A percentile compares a stretch with the other conserved stretches of the same genome.
These are phyloP conservation scores for Paraurostyla sp. DNA, from an alignment of 73 alveolate species.

Conservation along the genomic window DNA sequence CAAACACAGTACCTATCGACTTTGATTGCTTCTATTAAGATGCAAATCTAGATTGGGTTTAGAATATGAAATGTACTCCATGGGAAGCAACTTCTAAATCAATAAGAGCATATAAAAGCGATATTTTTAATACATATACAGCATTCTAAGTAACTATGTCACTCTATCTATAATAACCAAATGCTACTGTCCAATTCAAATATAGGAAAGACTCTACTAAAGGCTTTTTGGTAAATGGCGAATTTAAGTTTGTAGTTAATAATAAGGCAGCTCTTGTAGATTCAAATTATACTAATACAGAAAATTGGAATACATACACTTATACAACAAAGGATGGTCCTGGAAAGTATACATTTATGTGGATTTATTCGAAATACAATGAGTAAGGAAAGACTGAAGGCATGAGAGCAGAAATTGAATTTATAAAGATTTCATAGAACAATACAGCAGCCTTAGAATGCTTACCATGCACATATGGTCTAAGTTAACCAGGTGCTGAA, in stretches of 20 bases:
- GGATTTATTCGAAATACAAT: slow-evolving; percentile 38
- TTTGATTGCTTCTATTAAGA: slow-evolving; percentile 35
- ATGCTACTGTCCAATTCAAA: slow-evolving; percentile 41
- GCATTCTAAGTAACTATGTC: slow-evolving; percentile 12
- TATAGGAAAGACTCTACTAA: slow-evolving; percentile 1
- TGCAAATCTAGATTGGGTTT: slow-evolving; percentile 9
- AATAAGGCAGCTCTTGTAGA: neutral
- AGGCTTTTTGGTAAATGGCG: slow-evolving; percentile 9
- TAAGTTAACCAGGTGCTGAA: slow-evolving; percentile 23
- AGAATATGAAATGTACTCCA: slow-evolving; percentile 33
- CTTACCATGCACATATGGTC: slow-evolving; percentile 25
- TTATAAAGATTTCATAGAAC: neutral
- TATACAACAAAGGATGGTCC: neutral
- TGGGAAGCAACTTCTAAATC: slow-evolving; percentile 19
- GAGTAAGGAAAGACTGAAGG: neutral
- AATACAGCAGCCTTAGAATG: slow-evolving; percentile 31
- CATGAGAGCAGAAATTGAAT: slow-evolving; percentile 50
- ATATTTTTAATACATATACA: neutral
- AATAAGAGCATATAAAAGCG: neutral
- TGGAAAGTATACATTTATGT: slow-evolving; percentile 15
- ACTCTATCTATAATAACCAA: neutral
- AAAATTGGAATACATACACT: neutral
- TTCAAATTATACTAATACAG: neutral
- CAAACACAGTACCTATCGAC: slow-evolving; percentile 12
- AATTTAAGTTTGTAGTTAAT: slow-evolving; percentile 42